Conservation (phyloP, 768 basidiomycete species). For the Boletus patriciae region DNA sequence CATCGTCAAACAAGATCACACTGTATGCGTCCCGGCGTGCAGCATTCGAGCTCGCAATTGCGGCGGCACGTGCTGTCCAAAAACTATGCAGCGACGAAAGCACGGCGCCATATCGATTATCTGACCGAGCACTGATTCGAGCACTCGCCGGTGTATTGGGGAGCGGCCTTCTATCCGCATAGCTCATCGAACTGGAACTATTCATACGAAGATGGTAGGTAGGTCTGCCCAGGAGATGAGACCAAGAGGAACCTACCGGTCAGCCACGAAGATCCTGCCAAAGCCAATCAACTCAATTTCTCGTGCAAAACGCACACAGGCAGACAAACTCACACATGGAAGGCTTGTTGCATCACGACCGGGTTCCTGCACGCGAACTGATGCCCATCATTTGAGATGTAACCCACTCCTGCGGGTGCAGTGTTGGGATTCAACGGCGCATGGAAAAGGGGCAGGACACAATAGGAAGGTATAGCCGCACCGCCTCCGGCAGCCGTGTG, state of each 20-base stretch:
- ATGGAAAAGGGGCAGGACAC: conserved; percentile 56
- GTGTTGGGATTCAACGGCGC: conserved; percentile 31
- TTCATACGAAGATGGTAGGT: neutral
- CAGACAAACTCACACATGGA: conserved; percentile 51
- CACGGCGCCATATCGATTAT: conserved; percentile 60
- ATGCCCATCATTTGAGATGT: conserved; percentile 59
- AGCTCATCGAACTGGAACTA: conserved; percentile 55
- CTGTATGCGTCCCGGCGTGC: conserved; percentile 55
- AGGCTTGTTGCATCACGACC: conserved; percentile 49
- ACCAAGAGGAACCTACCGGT: conserved; percentile 34
- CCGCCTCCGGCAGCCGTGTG: conserved; percentile 41
- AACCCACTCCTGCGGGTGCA: conserved; percentile 37
- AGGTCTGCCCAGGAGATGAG: neutral
- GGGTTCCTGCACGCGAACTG: conserved; percentile 56
- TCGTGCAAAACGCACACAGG: neutral
- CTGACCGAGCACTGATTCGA: conserved; percentile 36
- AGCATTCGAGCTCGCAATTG: conserved; percentile 28
- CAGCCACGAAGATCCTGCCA: conserved; percentile 54
- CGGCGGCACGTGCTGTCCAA: conserved; percentile 52
- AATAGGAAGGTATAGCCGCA: conserved; percentile 52
- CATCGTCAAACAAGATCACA: conserved; percentile 46
- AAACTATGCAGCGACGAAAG: conserved; percentile 55
- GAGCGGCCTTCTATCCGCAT: conserved; percentile 45
- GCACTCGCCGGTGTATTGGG: conserved; percentile 41
- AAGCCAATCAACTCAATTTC: neutral